Conservation (phyloP, 2,329 filamentous ascomycete genomes). For the Talaromyces atroroseus region DNA sequence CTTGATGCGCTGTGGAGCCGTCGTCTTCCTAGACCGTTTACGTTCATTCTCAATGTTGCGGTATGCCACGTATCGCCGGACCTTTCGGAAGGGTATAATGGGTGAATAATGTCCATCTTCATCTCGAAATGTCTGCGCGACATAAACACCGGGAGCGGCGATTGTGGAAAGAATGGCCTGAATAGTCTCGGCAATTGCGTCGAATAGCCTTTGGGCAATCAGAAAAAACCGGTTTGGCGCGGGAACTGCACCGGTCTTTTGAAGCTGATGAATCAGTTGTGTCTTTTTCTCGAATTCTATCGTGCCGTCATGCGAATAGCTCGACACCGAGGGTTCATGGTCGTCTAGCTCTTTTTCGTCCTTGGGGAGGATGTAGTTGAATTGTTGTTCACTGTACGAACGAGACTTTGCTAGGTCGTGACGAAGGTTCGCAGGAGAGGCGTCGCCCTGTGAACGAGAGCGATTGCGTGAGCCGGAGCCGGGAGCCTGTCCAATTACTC, state of each 20-base stretch:
- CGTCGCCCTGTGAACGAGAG: constrained; percentile 49
- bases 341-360: constrained; percentile 24
- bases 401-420: constrained; percentile 34
- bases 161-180: constrained; percentile 74
- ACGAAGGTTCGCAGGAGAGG: constrained; percentile 27
- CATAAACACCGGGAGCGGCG: constrained; percentile 71
- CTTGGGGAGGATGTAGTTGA: constrained; percentile 21
- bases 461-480: constrained; percentile 47
- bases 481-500: constrained; percentile 62
- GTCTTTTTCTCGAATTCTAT: constrained; percentile 58
- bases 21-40: constrained; percentile 19
- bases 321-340: background rate
- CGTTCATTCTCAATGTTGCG: constrained; percentile 6
- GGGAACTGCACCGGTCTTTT: constrained; percentile 33
- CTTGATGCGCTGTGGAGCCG: constrained; percentile 19
- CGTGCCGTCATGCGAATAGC: constrained; percentile 7
- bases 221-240: constrained; percentile 39
- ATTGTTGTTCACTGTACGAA: constrained; percentile 40
- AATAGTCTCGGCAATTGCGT: constrained; percentile 68
- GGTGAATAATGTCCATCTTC: constrained; percentile 73
- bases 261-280: constrained; percentile 53
- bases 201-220: constrained; percentile 64
- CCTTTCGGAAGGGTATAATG: constrained; percentile 64
- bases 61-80: constrained; percentile 38
- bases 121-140: constrained; percentile 78